Percentiles rank a stretch among this genome's conserved stretches.
Conservation (phyloP, 257 asterid genomes). For the Solanum phureja region DNA sequence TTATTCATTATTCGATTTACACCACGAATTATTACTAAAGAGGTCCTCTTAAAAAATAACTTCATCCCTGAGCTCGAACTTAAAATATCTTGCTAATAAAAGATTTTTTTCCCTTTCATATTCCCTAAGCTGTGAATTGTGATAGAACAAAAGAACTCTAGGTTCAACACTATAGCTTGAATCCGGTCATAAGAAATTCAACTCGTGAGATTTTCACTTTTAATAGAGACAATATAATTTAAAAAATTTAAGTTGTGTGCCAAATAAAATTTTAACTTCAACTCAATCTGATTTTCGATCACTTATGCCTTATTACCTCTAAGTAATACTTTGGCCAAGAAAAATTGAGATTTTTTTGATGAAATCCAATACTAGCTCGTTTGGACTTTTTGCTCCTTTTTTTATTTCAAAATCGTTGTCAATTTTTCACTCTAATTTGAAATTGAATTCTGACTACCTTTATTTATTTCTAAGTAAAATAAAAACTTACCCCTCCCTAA, state of each 20-base stretch:
- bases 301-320: not conserved
- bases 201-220: no score
- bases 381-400: not conserved
- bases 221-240: no score
- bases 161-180: no score
- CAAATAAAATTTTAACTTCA: no score
- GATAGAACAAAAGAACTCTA: not conserved
- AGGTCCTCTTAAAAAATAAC: not conserved
- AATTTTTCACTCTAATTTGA: no score
- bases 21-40: not conserved
- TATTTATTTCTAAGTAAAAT: no score
- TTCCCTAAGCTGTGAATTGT: not conserved
- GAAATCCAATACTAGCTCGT: not conserved
- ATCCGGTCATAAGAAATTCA: no score
- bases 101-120: not conserved
- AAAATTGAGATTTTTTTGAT: not conserved
- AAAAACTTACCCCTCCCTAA: not conserved
- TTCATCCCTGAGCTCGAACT: not conserved
- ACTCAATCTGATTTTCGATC: not conserved
- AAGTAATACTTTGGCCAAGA: not conserved
- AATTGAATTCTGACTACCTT: not conserved
- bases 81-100: not conserved
- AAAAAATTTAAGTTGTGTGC: accelerated
- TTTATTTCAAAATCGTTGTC: no score
- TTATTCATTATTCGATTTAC: not conserved